A percentile compares a stretch with the other conserved stretches of the same genome.
Conservation (phyloP, 176 grass and related monocot species). For the Cenchrus purpureus region DNA sequence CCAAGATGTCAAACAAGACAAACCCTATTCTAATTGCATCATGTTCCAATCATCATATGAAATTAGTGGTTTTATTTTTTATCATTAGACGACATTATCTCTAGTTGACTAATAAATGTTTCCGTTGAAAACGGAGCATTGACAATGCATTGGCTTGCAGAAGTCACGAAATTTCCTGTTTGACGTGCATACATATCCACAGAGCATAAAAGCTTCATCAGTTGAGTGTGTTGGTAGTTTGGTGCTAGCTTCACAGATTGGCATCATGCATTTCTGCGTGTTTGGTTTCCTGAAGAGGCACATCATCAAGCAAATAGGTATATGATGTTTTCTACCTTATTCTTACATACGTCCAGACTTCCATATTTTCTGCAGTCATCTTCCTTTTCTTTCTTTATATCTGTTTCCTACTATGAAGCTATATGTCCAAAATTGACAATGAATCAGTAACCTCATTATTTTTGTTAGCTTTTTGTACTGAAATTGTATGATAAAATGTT, state of each 20-base stretch:
- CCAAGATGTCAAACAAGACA: constrained; percentile 24
- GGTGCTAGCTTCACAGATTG: not conserved
- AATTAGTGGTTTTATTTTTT: not conserved
- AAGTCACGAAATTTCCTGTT: constrained; percentile 15
- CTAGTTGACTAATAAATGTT: constrained; percentile 29
- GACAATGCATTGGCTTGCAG: not conserved
- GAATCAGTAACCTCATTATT: not conserved
- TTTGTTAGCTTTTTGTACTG: not conserved
- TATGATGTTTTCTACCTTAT: not conserved
- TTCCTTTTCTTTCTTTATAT: not conserved
- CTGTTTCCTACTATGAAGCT: not conserved
- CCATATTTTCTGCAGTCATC: not conserved
- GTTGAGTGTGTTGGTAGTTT: not conserved
- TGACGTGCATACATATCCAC: not conserved
- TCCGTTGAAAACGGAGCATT: constrained; percentile 20
- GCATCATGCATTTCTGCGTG: constrained; percentile 59
- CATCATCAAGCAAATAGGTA: constrained; percentile 68
- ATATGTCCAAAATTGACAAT: not conserved
- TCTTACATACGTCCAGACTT: not conserved
- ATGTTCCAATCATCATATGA: not conserved
- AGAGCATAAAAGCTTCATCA: constrained; percentile 28
- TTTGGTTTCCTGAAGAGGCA: constrained; percentile 46
- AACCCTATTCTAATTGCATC: constrained; percentile 1
- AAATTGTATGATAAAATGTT: not conserved
- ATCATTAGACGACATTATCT: not conserved